Evolutionary conservation across 106 monocot genomes (phyloP), one percentile per base, ranked within the genome.

Genomic region (Dioscorea alata): DNA sequence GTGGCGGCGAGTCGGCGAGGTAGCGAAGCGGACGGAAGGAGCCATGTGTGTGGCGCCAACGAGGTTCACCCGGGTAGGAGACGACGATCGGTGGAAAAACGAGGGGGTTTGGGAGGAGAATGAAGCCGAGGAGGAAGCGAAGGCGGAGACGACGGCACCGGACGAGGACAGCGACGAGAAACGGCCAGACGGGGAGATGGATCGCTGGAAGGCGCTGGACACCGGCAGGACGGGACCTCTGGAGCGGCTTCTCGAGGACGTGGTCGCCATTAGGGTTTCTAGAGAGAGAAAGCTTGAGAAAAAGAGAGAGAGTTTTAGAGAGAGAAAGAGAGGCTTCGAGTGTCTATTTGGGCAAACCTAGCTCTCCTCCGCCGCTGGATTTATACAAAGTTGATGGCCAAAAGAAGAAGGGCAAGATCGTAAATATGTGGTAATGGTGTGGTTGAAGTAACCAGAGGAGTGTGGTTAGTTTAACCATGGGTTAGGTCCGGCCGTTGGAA

Each of bases 31-130:
- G 64, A 89, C 79, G 71, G 84, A 67, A 24, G 72, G 59, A 23
- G 78, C 34, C 2, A 74, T 9, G 18, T 57, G 66, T 9, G 63
- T 10, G 13, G 73, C 8, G 22, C 84, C 79, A 54, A 74, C 73
- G 67, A 86, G 77, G 75, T 75, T 71, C 62, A 93, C 81, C 64
- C 88, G 83, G 3, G 81, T 81, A 12, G 92, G 79, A 23, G 92
- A 92, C 2, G 88, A 31, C 9, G 85, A 74, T 0, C 84, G 78
- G 32, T 73, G 12, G 48, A 73, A 73, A 48, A 82, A 72, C 49
- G 22, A 49, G 49, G 77, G 64, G 8, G 73, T 42, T 21, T 60
- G 23, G 21, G 82, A 51, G 10, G 28, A n/a, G 49, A 66, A 48
- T n/a, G 61, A 62, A 68, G 49, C 58, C 33, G 57, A 58, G 59